phyloP scores from a whole-genome alignment of 441 rosid species.

The Erodium texanum region DNA sequence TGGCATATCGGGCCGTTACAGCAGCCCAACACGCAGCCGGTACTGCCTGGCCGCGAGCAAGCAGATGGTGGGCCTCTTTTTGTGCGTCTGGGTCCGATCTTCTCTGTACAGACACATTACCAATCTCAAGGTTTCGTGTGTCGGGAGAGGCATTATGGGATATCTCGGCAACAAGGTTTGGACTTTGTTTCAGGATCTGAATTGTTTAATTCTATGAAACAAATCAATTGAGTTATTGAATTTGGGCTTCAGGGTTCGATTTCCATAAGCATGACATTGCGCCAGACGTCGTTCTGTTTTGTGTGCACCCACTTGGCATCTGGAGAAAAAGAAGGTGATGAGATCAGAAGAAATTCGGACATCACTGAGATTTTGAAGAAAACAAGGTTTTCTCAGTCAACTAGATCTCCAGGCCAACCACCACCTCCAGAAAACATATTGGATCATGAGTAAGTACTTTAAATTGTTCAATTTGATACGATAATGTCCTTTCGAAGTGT shows the following conservation, averaged over 20 bases:
- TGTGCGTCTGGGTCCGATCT: slow-evolving; percentile 77
- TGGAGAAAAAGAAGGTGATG: slow-evolving; percentile 90
- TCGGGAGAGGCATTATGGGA: slow-evolving; percentile 95
- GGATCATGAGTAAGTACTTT: slow-evolving; percentile 65
- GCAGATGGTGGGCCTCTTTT: slow-evolving; percentile 91
- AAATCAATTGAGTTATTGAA: not conserved
- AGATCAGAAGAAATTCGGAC: slow-evolving; percentile 64
- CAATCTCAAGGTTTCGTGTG: slow-evolving; percentile 76
- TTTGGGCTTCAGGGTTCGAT: slow-evolving; percentile 57
- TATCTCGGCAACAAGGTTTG: slow-evolving; percentile 94
- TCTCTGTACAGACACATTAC: slow-evolving; percentile 45
- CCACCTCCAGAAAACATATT: slow-evolving; percentile 30
- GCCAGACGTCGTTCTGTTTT: slow-evolving; percentile 65
- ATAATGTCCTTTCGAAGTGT: not conserved
- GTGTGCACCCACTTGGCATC: slow-evolving; percentile 89
- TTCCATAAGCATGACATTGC: slow-evolving; percentile 74
- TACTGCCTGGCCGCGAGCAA: slow-evolving; percentile 75
- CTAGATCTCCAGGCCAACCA: slow-evolving; percentile 19
- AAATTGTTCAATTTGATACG: not conserved
- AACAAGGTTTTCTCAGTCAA: slow-evolving; percentile 58
- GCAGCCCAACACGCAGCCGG: slow-evolving; percentile 19
- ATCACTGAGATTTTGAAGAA: slow-evolving; percentile 65
- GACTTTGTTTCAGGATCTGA: not conserved
- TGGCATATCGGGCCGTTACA: slow-evolving; percentile 8
- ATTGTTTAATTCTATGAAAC: no score